Conservation (phyloP, 2,329 filamentous ascomycete species). For the Shiraia bambusicola region DNA sequence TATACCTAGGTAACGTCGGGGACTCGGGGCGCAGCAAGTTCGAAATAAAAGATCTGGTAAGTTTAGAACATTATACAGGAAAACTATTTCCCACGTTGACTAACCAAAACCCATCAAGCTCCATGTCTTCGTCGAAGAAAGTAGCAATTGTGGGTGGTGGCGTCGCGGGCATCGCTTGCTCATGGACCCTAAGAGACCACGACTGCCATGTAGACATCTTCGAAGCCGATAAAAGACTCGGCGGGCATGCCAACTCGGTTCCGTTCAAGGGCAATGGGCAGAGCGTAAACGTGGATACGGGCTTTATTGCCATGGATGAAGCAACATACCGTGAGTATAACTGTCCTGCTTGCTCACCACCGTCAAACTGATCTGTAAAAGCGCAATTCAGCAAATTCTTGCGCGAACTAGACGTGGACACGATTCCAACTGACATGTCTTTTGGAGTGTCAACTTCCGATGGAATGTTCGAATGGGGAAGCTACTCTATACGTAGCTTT, state of each 20-base stretch:
- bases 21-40: no score
- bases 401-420: slow-evolving; percentile 3
- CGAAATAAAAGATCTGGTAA: no score
- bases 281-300: slow-evolving; percentile 7
- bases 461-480: slow-evolving; percentile 11
- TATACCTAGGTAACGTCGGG: no score
- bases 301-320: slow-evolving; percentile 9
- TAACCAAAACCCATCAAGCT: no score
- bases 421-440: slow-evolving; percentile 12
- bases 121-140: not conserved
- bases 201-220: slow-evolving; percentile 4
- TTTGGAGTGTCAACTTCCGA: slow-evolving; percentile 6
- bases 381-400: slow-evolving; percentile 9
- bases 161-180: slow-evolving; percentile 8
- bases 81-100: no score
- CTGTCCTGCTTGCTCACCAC: not conserved
- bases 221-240: no score
- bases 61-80: no score
- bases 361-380: not conserved
- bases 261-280: slow-evolving; percentile 4
- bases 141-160: slow-evolving; percentile 10
- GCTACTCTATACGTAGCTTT: slow-evolving; percentile 6
- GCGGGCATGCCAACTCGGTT: no score
- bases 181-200: slow-evolving; percentile 2
- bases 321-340: slow-evolving; percentile 8